Conservation (phyloP, 306 rosid genomes). For the Cucurbita moschata region DNA sequence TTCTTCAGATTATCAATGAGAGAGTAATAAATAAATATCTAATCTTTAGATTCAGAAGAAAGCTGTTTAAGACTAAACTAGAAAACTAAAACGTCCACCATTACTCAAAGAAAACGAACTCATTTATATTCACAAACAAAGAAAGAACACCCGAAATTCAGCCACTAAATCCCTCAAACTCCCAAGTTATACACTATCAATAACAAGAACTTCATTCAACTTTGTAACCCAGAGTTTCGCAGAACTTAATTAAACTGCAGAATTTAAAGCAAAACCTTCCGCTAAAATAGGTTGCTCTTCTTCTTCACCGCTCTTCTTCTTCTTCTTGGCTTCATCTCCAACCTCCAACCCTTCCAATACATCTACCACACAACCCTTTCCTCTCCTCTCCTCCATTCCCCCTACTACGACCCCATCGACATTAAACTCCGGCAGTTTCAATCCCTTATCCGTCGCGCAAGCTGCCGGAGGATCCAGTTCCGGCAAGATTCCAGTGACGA, state of each 20-base stretch:
- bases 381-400: constrained; percentile 26
- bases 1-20: constrained; percentile 56
- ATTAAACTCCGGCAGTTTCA: constrained; percentile 2
- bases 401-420: constrained; percentile 29
- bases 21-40: constrained; percentile 9
- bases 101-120: too few relatives aligned
- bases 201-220: neutral
- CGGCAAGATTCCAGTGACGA: constrained; percentile 15
- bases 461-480: constrained; percentile 22
- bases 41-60: too few relatives aligned
- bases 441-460: constrained; percentile 28
- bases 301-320: neutral
- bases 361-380: constrained; percentile 52
- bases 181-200: neutral
- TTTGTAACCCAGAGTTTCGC: neutral
- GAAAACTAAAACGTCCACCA: too few relatives aligned
- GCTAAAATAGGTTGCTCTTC: constrained; percentile 32
- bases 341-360: constrained; percentile 39
- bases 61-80: too few relatives aligned
- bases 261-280: constrained; percentile 39
- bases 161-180: neutral
- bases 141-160: neutral
- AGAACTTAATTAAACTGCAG: neutral
- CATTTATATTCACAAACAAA: neutral
- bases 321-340: constrained; percentile 18